phyloP scores from a whole-genome alignment of 2,329 filamentous ascomycete genomes.

The Microdochium trichocladiopsis region DNA sequence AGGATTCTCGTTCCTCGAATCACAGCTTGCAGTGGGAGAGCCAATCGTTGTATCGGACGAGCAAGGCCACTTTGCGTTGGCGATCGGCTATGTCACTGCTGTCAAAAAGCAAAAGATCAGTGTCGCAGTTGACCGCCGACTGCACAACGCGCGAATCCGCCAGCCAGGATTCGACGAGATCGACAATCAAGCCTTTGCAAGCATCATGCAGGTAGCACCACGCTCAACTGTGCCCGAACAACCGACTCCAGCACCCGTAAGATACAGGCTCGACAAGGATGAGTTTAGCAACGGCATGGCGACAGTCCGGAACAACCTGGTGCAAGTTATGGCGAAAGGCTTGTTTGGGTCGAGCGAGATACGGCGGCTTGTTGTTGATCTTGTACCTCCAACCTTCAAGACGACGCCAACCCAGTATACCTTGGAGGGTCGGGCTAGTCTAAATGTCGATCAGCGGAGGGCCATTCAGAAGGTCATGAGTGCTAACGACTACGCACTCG shows the following conservation, averaged over 20 bases:
- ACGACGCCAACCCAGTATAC: conserved; percentile 54
- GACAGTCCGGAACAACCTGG: conserved; percentile 84
- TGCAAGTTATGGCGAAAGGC: conserved; percentile 82
- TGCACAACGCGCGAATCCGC: conserved; percentile 79
- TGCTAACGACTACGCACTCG: conserved; percentile 90
- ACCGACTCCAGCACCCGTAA: conserved; percentile 46
- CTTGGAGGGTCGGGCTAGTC: conserved; percentile 52
- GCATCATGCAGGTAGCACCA: conserved; percentile 78
- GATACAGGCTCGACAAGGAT: conserved; percentile 90
- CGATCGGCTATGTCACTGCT: conserved; percentile 81
- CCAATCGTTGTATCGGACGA: conserved; percentile 97
- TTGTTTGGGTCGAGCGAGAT: conserved; percentile 65
- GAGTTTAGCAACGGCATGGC: conserved; percentile 99
- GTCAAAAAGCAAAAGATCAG: conserved; percentile 70
- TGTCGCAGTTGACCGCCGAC: conserved; percentile 81
- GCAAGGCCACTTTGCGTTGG: conserved; percentile 87
- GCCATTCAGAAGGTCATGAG: conserved; percentile 95
- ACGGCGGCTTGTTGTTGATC: conserved; percentile 73
- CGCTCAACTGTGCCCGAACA: conserved; percentile 46
- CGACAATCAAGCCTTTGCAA: conserved; percentile 78
- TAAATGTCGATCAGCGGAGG: conserved; percentile 81
- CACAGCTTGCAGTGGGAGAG: conserved; percentile 79
- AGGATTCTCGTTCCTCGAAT: conserved; percentile 82
- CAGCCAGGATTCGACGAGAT: conserved; percentile 68
- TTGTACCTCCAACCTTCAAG: conserved; percentile 68